Percentiles rank a stretch among this genome's conserved stretches.
Conservation (phyloP, 139 green algal genomes). For the Picochlorum sp. region DNA sequence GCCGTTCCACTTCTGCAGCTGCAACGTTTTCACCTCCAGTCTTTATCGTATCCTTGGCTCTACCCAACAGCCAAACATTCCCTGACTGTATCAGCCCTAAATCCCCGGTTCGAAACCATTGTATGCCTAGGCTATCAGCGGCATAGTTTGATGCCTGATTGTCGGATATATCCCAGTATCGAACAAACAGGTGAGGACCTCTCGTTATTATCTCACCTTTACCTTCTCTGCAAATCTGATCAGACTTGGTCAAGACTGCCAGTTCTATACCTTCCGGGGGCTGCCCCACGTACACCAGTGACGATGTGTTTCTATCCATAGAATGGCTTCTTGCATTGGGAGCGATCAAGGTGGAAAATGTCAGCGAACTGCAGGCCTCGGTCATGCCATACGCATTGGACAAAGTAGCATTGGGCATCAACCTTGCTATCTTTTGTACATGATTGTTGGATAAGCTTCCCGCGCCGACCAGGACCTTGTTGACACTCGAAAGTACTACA, state of each 20-base stretch:
- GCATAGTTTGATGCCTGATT: not conserved
- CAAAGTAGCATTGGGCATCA: constrained; percentile 50
- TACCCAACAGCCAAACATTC: constrained; percentile 67
- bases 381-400: constrained; percentile 82
- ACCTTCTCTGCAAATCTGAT: not conserved
- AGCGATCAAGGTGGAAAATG: constrained; percentile 36
- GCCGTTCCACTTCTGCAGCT: constrained; percentile 51
- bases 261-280: constrained; percentile 39
- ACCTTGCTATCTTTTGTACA: not conserved
- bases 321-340: not conserved
- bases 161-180: constrained; percentile 58
- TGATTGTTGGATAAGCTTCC: constrained; percentile 12
- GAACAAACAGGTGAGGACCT: constrained; percentile 60
- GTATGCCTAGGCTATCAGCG: not conserved
- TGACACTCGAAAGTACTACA: constrained; percentile 6
- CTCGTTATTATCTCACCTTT: constrained; percentile 56
- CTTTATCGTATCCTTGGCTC: constrained; percentile 84
- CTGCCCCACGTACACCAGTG: constrained; percentile 23
- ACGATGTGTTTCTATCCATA: not conserved
- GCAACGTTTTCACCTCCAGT: constrained; percentile 82
- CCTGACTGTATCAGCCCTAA: constrained; percentile 30
- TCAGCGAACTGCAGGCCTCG: constrained; percentile 69
- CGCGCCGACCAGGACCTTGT: constrained; percentile 32
- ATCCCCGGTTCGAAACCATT: not conserved
- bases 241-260: constrained; percentile 1